These are phyloP conservation scores for Sarocladium strictum DNA, from an alignment of 2,329 filamentous ascomycete species.

Conservation along the genomic window DNA sequence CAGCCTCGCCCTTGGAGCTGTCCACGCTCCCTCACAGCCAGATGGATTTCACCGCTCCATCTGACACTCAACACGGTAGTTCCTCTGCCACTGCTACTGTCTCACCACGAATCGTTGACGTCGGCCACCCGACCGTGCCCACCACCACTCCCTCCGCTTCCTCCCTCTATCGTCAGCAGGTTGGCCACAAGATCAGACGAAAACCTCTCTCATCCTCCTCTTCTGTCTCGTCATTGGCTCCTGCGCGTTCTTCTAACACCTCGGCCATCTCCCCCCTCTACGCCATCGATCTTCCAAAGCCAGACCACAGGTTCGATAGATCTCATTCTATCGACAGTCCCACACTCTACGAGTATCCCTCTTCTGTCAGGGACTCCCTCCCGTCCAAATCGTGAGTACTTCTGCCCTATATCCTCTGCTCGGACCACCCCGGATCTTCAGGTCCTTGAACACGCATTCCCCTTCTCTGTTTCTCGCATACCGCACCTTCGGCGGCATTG, in stretches of 20 bases:
- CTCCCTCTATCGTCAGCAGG: slow-evolving; percentile 22
- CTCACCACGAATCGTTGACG: slow-evolving; percentile 6
- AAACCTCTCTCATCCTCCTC: slow-evolving; percentile 49
- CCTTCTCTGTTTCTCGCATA: neutral
- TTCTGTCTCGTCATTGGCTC: slow-evolving; percentile 45
- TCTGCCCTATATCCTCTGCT: neutral
- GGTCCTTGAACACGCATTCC: neutral
- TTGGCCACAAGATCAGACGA: slow-evolving; percentile 45
- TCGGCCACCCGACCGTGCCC: neutral
- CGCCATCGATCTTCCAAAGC: slow-evolving; percentile 37
- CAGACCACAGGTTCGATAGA: slow-evolving; percentile 49
- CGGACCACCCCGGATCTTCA: neutral
- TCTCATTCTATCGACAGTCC: slow-evolving; percentile 54
- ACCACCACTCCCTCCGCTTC: slow-evolving; percentile 6
- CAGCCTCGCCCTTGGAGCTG: slow-evolving; percentile 6
- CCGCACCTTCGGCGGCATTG: neutral
- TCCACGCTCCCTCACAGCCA: neutral
- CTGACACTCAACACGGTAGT: slow-evolving; percentile 1
- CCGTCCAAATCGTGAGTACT: slow-evolving; percentile 13
- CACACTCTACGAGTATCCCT: slow-evolving; percentile 54
- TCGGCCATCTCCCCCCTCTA: slow-evolving; percentile 16
- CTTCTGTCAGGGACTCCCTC: slow-evolving; percentile 8
- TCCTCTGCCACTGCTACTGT: slow-evolving; percentile 8
- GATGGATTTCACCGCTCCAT: slow-evolving; percentile 8
- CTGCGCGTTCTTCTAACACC: slow-evolving; percentile 24